Evolutionary conservation across 129 eudicot genomes (phyloP).

Genomic region (Flaveria robusta): DNA sequence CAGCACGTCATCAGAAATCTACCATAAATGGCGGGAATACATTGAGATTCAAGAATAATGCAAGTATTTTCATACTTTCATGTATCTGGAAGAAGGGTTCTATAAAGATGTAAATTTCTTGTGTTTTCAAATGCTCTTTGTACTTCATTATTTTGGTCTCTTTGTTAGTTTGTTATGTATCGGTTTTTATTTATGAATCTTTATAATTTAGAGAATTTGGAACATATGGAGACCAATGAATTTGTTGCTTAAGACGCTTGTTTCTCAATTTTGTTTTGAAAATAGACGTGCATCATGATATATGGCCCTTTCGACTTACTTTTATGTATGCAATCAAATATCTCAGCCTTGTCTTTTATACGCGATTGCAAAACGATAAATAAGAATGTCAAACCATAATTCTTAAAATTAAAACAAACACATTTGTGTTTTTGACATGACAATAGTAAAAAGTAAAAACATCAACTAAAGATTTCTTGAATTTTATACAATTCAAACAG

Average conservation of each 20-base stretch:
- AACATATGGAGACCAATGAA: slow-evolving; percentile 40
- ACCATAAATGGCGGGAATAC: slow-evolving; percentile 29
- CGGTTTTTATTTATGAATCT: slow-evolving; percentile 21
- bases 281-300: slow-evolving; percentile 12
- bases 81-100: slow-evolving; percentile 37
- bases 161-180: slow-evolving; percentile 14
- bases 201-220: slow-evolving; percentile 33
- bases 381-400: slow-evolving; percentile 11
- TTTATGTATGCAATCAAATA: background rate
- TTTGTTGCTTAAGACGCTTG: slow-evolving; percentile 28
- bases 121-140: slow-evolving; percentile 34
- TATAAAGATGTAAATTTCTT: slow-evolving; percentile 34
- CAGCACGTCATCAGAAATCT: background rate
- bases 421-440: no score
- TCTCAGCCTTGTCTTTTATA: no score
- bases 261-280: slow-evolving; percentile 31
- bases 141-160: slow-evolving; percentile 14
- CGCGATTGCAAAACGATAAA: background rate
- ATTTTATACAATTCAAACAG: slow-evolving; percentile 42
- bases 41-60: slow-evolving; percentile 47
- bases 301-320: background rate
- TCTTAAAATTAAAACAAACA: slow-evolving; percentile 15
- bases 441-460: background rate
- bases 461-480: slow-evolving; percentile 32
- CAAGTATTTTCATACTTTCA: slow-evolving; percentile 14